Conservation (phyloP, 495 filamentous ascomycete genomes). For the Podospora appendiculata region DNA sequence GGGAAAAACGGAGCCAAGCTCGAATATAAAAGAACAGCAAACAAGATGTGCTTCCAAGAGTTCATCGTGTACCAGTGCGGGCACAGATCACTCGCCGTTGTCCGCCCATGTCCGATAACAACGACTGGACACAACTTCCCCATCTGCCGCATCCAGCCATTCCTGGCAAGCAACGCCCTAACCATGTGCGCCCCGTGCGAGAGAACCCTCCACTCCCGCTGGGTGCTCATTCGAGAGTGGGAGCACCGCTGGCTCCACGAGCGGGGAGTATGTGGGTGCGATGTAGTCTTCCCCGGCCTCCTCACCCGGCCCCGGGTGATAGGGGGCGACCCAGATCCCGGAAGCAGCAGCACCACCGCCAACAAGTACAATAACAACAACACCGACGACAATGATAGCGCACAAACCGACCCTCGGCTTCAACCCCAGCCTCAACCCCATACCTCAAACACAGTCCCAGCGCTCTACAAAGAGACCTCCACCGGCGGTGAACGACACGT, state of each 20-base stretch:
- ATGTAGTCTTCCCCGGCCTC: slow-evolving; percentile 27
- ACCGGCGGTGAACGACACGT: slow-evolving; percentile 7
- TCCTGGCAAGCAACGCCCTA: slow-evolving; percentile 16
- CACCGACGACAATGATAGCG: too few relatives aligned
- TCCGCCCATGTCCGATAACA: slow-evolving; percentile 35
- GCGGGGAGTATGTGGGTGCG: slow-evolving; percentile 34
- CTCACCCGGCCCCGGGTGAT: slow-evolving; percentile 22
- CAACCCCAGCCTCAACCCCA: neutral
- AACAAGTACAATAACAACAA: neutral
- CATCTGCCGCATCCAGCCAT: slow-evolving; percentile 20
- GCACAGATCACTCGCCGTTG: slow-evolving; percentile 27
- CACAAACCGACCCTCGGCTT: too few relatives aligned
- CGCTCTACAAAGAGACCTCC: slow-evolving; percentile 16
- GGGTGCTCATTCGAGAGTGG: slow-evolving; percentile 29
- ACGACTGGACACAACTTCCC: slow-evolving; percentile 25
- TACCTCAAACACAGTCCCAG: slow-evolving; percentile 4
- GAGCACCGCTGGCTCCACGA: slow-evolving; percentile 43
- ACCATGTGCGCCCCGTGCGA: slow-evolving; percentile 33
- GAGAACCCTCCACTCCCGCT: slow-evolving; percentile 30
- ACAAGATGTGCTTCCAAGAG: slow-evolving; percentile 36
- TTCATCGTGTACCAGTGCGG: slow-evolving; percentile 37
- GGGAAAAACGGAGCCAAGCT: too few relatives aligned
- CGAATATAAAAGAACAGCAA: neutral
- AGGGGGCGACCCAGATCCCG: neutral
- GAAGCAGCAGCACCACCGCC: neutral